Evolutionary conservation across 2,329 filamentous ascomycete genomes (phyloP), one percentile per base, ranked within the genome.

Genomic region (Mycosphaerelloides madeirae): DNA sequence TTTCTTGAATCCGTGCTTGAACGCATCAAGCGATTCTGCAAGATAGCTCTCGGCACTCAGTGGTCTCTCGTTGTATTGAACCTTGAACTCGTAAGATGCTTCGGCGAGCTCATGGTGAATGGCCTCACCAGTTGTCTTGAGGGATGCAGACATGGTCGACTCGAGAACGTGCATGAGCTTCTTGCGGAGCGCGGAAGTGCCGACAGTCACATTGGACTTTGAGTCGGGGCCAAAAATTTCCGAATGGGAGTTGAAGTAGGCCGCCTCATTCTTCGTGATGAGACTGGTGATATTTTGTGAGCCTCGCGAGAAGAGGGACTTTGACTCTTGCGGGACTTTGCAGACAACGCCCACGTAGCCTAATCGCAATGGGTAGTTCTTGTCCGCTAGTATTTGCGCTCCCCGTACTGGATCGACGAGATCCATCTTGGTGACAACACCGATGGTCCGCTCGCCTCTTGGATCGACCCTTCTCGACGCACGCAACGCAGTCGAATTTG

Each of bases 381-480:
- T 84, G 65, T 98, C 91, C 19, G 77, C 83, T 15, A 98, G 74
- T 25, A 98, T 87, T 29, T 80, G 76, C 12, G 80, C 78, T 22
- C 90, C 93, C 46, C 91, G 81, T 6, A 75, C 72, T 3, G 93
- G 78, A 56, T 97, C 91, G 6, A 98, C 90, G 16, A 98, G 76
- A 60, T 98, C 93, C 91, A 98, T 96, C 71, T 98, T 98, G 3
- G 93, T 98, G 32, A 98, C 84, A n/a, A 98, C 93, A 34, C 93
- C 93, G 61, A 98, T 98, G 0, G 93, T 98, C 50, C 93, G 79
- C 69, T 98, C 93, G 43, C 93, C 93, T 49, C 93, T 78, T 1
- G 93, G 93, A 60, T 98, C 93, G 20, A 97, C 90, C 56, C 91
- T 80, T 51, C 93, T 80, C 55, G 90, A 95, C 14, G 93, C 89